phyloP scores from a whole-genome alignment of 176 grass and related monocot species.

The Zoysia pacifica region DNA sequence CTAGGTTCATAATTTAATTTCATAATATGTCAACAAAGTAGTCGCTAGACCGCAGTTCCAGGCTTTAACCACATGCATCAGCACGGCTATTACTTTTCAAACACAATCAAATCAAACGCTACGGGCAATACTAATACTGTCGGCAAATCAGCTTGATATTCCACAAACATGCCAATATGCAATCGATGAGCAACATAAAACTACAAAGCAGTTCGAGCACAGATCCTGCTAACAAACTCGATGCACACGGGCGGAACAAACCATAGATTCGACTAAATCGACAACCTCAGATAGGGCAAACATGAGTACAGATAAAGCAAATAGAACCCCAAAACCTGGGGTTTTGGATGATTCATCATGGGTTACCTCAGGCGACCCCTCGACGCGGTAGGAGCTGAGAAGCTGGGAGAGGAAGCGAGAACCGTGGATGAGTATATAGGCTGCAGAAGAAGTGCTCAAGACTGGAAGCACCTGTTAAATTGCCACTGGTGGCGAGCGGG shows the following conservation, averaged over 20 bases:
- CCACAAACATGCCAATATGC: not conserved
- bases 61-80: not conserved
- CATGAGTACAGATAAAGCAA: not conserved
- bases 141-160: not conserved
- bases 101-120: not conserved
- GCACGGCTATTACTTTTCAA: not conserved
- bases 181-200: not conserved
- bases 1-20: not conserved
- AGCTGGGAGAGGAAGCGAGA: constrained; percentile 1
- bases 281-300: not conserved
- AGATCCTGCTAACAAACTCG: not conserved
- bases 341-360: not conserved
- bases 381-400: not conserved
- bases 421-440: not conserved
- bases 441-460: too few species aligned
- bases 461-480: not conserved
- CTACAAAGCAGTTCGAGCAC: not conserved
- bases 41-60: not conserved
- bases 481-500: not conserved
- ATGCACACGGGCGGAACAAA: not conserved
- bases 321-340: not conserved
- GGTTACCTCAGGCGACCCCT: constrained; percentile 76
- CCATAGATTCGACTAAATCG: not conserved
- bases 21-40: too few species aligned
- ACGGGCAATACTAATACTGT: not conserved